Conservation (phyloP, 2,329 filamentous ascomycete species). For the Daldinia sp. region DNA sequence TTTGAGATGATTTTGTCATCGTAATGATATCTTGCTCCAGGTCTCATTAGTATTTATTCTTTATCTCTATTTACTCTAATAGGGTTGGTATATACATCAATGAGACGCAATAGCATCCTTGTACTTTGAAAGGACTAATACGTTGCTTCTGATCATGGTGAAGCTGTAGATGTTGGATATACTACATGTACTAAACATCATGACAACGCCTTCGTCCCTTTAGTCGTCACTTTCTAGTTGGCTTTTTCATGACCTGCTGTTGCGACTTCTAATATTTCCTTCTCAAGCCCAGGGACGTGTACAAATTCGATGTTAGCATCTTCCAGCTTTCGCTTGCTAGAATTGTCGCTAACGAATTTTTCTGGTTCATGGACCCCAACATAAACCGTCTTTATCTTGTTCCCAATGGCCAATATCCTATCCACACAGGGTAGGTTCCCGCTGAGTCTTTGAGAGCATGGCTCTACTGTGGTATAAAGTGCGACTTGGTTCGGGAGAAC, state of each 20-base stretch:
- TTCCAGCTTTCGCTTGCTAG: constrained; percentile 76
- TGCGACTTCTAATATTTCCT: constrained; percentile 83
- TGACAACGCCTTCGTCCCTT: background rate
- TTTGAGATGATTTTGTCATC: constrained; percentile 13
- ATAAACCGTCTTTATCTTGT: constrained; percentile 80
- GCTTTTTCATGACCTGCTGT: constrained; percentile 78
- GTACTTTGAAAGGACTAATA: background rate
- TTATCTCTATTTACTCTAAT: background rate
- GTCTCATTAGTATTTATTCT: background rate
- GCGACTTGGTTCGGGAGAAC: constrained; percentile 66
- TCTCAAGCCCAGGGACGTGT: constrained; percentile 79
- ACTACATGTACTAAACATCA: background rate
- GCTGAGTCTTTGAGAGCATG: constrained; percentile 79
- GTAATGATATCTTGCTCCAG: background rate
- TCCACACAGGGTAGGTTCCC: constrained; percentile 84
- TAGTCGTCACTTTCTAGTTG: constrained; percentile 2
- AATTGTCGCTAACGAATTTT: constrained; percentile 87
- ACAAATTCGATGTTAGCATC: constrained; percentile 79
- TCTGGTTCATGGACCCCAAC: constrained; percentile 90
- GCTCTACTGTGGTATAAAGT: constrained; percentile 95
- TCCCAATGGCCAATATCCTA: constrained; percentile 74
- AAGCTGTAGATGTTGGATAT: background rate
- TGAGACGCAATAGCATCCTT: background rate
- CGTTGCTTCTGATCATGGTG: background rate
- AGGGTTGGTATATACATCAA: background rate